Evolutionary conservation across 352 stramenopile genomes (phyloP).

Genomic region (Globisporangium radiosum): DNA sequence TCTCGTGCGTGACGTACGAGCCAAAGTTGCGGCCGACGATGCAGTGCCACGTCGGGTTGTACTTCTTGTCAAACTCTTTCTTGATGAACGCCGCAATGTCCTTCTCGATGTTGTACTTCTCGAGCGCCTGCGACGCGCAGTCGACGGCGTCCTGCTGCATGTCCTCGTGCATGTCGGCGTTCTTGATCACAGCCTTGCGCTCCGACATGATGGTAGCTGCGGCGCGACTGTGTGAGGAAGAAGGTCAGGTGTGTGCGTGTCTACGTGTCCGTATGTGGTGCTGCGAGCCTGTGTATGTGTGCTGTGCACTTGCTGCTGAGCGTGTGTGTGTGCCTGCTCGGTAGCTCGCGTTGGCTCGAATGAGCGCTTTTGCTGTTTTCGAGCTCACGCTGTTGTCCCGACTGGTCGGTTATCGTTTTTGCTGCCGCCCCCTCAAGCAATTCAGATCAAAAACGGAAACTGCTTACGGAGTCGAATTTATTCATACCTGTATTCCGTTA

Average conservation of each 20-base stretch:
- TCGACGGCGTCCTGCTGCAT: conserved; percentile 99
- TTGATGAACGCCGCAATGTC: conserved; percentile 92
- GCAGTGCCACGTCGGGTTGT: conserved; percentile 92
- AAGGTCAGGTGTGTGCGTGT: background rate
- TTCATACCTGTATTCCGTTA: too few species aligned
- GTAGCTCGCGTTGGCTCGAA: background rate
- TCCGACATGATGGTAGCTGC: conserved; percentile 61
- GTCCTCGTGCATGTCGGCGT: conserved; percentile 99
- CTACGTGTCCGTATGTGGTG: conserved; percentile 9
- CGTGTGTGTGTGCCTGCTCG: background rate
- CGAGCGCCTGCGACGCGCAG: conserved; percentile 95
- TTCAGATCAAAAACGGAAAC: too few species aligned
- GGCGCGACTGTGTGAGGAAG: background rate
- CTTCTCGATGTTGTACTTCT: conserved; percentile 99
- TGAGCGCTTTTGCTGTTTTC: conserved; percentile 2
- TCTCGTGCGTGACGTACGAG: conserved; percentile 92
- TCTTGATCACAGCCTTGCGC: conserved; percentile 99
- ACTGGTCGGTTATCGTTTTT: too few species aligned
- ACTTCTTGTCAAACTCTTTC: conserved; percentile 92
- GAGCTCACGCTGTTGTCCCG: too few species aligned
- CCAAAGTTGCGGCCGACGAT: conserved; percentile 94
- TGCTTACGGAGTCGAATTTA: too few species aligned
- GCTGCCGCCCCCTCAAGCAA: too few species aligned
- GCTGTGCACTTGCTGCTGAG: background rate
- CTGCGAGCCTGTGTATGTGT: conserved; percentile 1